phyloP scores from a whole-genome alignment of 2,329 filamentous ascomycete genomes.

The Colletotrichum scovillei region DNA sequence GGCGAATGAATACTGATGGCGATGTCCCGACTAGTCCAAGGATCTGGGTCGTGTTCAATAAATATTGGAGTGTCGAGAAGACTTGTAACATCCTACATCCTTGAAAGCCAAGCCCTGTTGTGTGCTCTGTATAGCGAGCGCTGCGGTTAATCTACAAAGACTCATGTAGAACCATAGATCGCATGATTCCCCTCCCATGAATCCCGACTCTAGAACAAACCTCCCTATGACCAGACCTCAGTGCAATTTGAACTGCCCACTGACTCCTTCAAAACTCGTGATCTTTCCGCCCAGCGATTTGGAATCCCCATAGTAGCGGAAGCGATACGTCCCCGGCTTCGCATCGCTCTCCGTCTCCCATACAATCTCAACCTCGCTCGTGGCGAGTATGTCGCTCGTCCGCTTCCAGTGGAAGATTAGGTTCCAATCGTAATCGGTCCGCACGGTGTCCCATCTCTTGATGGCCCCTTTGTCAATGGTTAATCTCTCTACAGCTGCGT shows the following conservation, averaged over 20 bases:
- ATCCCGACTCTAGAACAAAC: background rate
- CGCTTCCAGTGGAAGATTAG: constrained; percentile 84
- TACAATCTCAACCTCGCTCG: constrained; percentile 78
- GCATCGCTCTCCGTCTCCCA: constrained; percentile 80
- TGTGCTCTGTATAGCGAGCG: background rate
- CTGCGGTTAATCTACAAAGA: background rate
- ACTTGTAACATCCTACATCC: background rate
- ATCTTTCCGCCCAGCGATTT: constrained; percentile 74
- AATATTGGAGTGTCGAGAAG: background rate
- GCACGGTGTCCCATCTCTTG: constrained; percentile 71
- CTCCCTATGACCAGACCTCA: background rate
- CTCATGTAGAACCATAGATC: background rate
- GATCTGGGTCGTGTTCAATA: background rate
- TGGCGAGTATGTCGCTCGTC: constrained; percentile 75
- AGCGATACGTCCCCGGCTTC: constrained; percentile 74
- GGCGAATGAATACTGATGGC: background rate
- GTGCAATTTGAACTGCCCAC: constrained; percentile 59
- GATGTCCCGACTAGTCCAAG: background rate
- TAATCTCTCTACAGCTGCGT: constrained; percentile 77
- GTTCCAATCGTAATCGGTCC: constrained; percentile 86
- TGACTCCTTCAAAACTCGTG: constrained; percentile 75
- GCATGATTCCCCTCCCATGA: background rate
- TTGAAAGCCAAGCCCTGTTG: background rate
- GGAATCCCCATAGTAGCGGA: constrained; percentile 85
- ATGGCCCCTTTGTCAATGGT: constrained; percentile 42